phyloP scores from a whole-genome alignment of 1,139 yeast species.

The Yamadazyma triangularis region DNA sequence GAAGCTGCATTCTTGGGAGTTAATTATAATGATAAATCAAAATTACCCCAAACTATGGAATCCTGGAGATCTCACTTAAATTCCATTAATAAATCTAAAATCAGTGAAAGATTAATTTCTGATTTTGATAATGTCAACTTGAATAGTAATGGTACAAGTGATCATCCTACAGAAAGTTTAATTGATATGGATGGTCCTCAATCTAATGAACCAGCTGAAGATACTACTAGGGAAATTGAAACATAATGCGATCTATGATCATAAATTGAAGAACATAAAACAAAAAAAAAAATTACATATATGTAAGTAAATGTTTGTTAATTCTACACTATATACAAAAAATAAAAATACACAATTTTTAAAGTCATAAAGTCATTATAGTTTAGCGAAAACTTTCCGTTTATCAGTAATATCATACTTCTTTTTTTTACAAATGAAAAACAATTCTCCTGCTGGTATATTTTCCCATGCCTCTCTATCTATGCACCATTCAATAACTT shows the following conservation, averaged over 20 bases:
- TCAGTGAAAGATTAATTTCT: conserved; percentile 56
- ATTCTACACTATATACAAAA: background rate
- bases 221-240: conserved; percentile 11
- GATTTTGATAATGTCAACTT: conserved; percentile 26
- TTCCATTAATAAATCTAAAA: conserved; percentile 46
- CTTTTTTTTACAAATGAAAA: conserved; percentile 61
- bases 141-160: conserved; percentile 4
- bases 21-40: conserved; percentile 56
- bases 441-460: conserved; percentile 49
- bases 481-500: conserved; percentile 33
- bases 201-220: conserved; percentile 10
- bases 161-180: conserved; percentile 15
- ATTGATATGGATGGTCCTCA: conserved; percentile 20
- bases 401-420: conserved; percentile 41
- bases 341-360: background rate
- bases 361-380: no score
- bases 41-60: conserved; percentile 41
- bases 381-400: conserved; percentile 32
- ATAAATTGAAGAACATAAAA: background rate
- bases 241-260: conserved; percentile 1
- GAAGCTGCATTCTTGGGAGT: conserved; percentile 84
- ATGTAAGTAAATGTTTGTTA: conserved; percentile 1
- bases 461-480: conserved; percentile 40
- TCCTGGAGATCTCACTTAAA: conserved; percentile 64
- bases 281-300: background rate